Conservation (phyloP, 176 grass and related monocot species). For the Aechmea fasciata region DNA sequence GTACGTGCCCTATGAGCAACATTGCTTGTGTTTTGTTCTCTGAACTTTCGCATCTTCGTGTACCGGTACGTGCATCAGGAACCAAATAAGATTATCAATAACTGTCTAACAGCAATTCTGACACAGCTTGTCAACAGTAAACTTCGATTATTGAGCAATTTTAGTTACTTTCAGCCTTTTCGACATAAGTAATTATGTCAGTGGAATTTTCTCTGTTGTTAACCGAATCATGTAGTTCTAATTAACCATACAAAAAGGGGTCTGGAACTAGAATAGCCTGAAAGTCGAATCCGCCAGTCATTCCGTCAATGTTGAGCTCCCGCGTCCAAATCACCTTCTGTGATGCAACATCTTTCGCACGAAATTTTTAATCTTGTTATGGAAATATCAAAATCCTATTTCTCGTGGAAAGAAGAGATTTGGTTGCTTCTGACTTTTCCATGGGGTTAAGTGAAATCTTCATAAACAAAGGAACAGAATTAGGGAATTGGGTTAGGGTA, state of each 20-base stretch:
- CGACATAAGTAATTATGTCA: background rate
- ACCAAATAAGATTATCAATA: background rate
- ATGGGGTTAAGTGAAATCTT: conserved; percentile 72
- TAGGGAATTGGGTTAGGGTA: background rate
- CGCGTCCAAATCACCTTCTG: conserved; percentile 15
- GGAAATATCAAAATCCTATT: background rate
- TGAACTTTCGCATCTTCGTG: background rate
- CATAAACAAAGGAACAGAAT: conserved; percentile 10
- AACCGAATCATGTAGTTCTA: background rate
- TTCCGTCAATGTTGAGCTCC: conserved; percentile 72
- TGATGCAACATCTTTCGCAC: background rate
- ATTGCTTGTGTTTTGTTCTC: too few species aligned
- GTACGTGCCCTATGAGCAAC: too few species aligned
- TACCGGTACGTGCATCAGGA: background rate
- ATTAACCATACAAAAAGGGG: background rate
- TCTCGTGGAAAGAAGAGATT: background rate
- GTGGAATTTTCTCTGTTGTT: background rate
- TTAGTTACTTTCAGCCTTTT: background rate
- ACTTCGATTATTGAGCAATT: background rate
- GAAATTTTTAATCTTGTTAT: background rate
- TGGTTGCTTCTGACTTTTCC: conserved; percentile 53
- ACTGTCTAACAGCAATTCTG: too few species aligned
- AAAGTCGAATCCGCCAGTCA: conserved; percentile 95
- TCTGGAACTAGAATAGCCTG: conserved; percentile 33
- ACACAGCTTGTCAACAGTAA: too few species aligned